phyloP scores from a whole-genome alignment of 1,284 basidiomycete species.

The Ganoderma sp. region DNA sequence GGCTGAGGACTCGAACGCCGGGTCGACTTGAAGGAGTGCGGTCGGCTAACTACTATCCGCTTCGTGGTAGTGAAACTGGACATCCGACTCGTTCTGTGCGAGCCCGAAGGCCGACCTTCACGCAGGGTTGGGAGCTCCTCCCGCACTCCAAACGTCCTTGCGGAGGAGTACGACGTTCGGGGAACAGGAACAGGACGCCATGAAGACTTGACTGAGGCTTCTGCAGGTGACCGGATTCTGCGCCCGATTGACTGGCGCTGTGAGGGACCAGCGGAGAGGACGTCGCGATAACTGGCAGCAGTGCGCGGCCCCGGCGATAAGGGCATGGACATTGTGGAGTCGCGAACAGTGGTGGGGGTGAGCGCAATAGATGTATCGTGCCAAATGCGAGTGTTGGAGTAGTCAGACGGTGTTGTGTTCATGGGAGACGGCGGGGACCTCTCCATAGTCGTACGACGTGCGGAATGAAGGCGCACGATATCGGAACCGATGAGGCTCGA shows the following conservation, averaged over 20 bases:
- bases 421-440: slow-evolving; percentile 31
- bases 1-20: slow-evolving; percentile 16
- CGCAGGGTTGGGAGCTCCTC: slow-evolving; percentile 31
- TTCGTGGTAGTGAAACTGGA: slow-evolving; percentile 13
- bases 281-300: slow-evolving; percentile 14
- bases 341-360: slow-evolving; percentile 20
- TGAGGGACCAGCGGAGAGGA: slow-evolving; percentile 14
- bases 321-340: slow-evolving; percentile 26
- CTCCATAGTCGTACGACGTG: slow-evolving; percentile 16
- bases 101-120: slow-evolving; percentile 19
- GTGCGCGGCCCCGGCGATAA: slow-evolving; percentile 10
- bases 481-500: slow-evolving; percentile 41
- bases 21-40: slow-evolving; percentile 23
- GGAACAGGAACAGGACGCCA: slow-evolving; percentile 22
- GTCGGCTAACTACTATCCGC: slow-evolving; percentile 25
- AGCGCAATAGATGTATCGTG: slow-evolving; percentile 11
- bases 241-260: slow-evolving; percentile 20
- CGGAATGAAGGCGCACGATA: slow-evolving; percentile 35
- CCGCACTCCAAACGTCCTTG: slow-evolving; percentile 25
- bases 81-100: slow-evolving; percentile 14
- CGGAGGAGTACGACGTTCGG: slow-evolving; percentile 30
- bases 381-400: slow-evolving; percentile 15
- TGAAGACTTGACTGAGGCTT: slow-evolving; percentile 19
- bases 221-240: slow-evolving; percentile 27
- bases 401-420: slow-evolving; percentile 23